phyloP scores from a whole-genome alignment of 345 rosid species.

The Moricandia moricandioides region DNA sequence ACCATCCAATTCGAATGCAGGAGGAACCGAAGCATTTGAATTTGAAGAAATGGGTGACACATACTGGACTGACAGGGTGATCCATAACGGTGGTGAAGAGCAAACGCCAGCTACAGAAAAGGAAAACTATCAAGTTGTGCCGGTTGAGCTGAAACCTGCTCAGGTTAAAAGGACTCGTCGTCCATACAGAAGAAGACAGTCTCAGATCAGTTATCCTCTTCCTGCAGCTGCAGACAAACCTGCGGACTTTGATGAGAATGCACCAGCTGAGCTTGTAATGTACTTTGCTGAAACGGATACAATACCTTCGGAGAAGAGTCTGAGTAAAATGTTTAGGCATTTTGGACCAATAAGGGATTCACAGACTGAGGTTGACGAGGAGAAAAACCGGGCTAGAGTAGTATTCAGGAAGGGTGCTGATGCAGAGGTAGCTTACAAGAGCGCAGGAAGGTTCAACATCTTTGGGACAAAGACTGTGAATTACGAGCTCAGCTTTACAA shows the following conservation, averaged over 20 bases:
- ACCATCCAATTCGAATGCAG: conserved; percentile 40
- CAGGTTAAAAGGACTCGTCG: conserved; percentile 53
- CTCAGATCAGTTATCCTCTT: conserved; percentile 41
- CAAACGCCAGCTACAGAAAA: conserved; percentile 51
- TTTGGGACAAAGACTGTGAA: not conserved
- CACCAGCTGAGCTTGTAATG: conserved; percentile 83
- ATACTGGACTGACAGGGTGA: conserved; percentile 91
- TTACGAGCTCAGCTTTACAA: not conserved
- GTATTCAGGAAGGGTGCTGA: conserved; percentile 70
- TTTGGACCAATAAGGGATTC: conserved; percentile 78
- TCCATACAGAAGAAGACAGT: conserved; percentile 59
- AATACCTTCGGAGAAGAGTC: conserved; percentile 71
- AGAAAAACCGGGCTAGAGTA: conserved; percentile 78
- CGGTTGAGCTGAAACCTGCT: conserved; percentile 51
- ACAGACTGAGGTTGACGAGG: conserved; percentile 68
- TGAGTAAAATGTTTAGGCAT: conserved; percentile 78
- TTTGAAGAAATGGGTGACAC: conserved; percentile 89
- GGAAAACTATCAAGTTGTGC: conserved; percentile 51
- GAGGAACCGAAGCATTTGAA: conserved; percentile 73
- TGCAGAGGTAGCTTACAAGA: conserved; percentile 76
- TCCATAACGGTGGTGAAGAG: conserved; percentile 89
- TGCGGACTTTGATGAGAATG: conserved; percentile 49
- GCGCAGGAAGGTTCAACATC: conserved; percentile 69
- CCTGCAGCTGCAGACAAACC: conserved; percentile 44
- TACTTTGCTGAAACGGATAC: conserved; percentile 59